phyloP scores from a whole-genome alignment of 2,329 filamentous ascomycete species.

The Pseudodiploospora longispora region DNA sequence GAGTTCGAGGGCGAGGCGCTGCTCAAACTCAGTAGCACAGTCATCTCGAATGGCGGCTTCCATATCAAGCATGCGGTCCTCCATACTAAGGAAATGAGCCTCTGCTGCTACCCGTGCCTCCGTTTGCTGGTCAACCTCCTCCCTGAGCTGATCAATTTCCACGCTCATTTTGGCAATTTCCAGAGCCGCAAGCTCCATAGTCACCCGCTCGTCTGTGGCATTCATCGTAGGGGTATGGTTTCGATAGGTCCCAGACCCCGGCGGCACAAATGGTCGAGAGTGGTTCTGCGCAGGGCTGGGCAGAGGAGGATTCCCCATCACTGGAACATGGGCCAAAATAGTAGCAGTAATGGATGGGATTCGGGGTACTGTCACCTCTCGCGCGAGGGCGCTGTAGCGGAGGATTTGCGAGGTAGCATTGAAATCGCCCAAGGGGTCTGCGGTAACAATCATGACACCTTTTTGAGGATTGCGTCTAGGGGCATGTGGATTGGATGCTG shows the following conservation, averaged over 20 bases:
- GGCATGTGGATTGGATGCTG: constrained; percentile 26
- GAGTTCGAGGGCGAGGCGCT: constrained; percentile 64
- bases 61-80: constrained; percentile 56
- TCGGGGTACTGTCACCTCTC: constrained; percentile 85
- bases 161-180: constrained; percentile 68
- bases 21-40: constrained; percentile 79
- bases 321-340: constrained; percentile 39
- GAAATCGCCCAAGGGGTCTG: constrained; percentile 86
- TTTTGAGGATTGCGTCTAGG: constrained; percentile 65
- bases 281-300: constrained; percentile 26
- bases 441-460: constrained; percentile 92
- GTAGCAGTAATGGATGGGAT: constrained; percentile 75
- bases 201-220: constrained; percentile 48
- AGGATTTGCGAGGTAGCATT: constrained; percentile 96
- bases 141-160: constrained; percentile 67
- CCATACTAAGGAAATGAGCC: constrained; percentile 60
- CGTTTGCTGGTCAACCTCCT: constrained; percentile 62
- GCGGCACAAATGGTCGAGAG: constrained; percentile 32
- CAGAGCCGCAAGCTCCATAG: constrained; percentile 72
- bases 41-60: constrained; percentile 86
- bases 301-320: constrained; percentile 15
- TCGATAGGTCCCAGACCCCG: constrained; percentile 26
- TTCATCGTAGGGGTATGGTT: constrained; percentile 32
- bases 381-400: constrained; percentile 84
- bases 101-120: constrained; percentile 65